Conservation (phyloP, 306 rosid genomes). For the Hippophae rhamnoides region DNA sequence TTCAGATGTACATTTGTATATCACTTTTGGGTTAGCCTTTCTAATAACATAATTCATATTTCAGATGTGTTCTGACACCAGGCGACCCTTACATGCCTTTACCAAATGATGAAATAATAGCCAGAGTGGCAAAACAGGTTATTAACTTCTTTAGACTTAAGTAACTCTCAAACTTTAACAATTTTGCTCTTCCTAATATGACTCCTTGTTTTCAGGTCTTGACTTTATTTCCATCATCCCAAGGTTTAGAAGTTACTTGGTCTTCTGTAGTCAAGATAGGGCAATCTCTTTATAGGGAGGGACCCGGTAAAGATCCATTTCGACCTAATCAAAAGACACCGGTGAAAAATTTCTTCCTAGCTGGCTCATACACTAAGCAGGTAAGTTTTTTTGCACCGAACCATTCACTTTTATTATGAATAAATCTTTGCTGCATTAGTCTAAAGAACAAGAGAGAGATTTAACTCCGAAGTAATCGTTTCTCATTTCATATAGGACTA, state of each 20-base stretch:
- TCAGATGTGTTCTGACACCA: slow-evolving; percentile 93
- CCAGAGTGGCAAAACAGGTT: slow-evolving; percentile 88
- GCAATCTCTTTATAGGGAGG: slow-evolving; percentile 95
- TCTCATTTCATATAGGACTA: slow-evolving; percentile 52
- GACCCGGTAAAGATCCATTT: slow-evolving; percentile 93
- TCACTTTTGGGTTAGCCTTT: slow-evolving; percentile 13
- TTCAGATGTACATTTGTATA: not conserved
- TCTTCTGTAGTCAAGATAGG: slow-evolving; percentile 94
- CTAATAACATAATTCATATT: slow-evolving; percentile 8
- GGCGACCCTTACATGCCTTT: slow-evolving; percentile 99
- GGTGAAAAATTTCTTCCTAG: slow-evolving; percentile 77
- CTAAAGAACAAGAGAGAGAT: no score
- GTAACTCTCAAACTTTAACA: not conserved
- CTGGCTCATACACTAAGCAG: slow-evolving; percentile 96
- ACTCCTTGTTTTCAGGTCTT: slow-evolving; percentile 43
- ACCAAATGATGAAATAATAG: slow-evolving; percentile 73
- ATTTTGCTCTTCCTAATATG: no score
- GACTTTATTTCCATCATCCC: slow-evolving; percentile 79
- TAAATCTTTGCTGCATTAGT: no score
- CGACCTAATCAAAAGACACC: slow-evolving; percentile 98
- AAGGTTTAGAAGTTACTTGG: slow-evolving; percentile 95
- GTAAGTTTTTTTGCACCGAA: slow-evolving; percentile 21
- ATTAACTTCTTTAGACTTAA: slow-evolving; percentile 4
- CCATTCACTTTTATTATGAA: slow-evolving; percentile 1
- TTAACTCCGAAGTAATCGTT: no score